Evolutionary conservation across 2,329 filamentous ascomycete species (phyloP), one percentile per base, ranked within the genome.

Genomic region (Hypocreales sp.): DNA sequence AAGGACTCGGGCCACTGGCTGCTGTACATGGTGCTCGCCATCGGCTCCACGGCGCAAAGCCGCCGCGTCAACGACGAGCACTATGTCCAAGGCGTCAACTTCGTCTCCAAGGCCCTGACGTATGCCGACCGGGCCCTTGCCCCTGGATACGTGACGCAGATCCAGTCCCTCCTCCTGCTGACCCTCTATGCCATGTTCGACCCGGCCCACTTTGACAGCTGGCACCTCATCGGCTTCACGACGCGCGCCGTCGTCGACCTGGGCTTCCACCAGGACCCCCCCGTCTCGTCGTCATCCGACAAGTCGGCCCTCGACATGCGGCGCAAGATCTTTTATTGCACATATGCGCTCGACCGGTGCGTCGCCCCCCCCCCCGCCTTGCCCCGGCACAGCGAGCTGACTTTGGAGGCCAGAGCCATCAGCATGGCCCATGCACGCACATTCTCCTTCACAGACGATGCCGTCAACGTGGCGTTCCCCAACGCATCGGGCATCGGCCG

Each of bases 371-470:
- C 18, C 10, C 7, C 18, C 18, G 7, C 10, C 18, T 20, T 20
- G 7, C 18, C 10, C 13, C n/a, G n/a, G n/a, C 19, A 14, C 4
- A 4, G 17, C n/a, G 22, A 7, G 12, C 15, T 8, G 18, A 13
- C 15, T 14, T 14, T 16, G 20, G 7, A 26, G 26, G 1, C 24
- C 36, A 84, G 83, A 44, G 75, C 81, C 8, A 86, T 92, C 24
- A 92, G 84, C 40, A 79, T 93, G 60, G 80, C 87, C 5, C 74
- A 92, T 38, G 80, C 80, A 8, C 67, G 83, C 19, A 77, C 84
- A 0, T 94, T 94, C 48, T 93, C 87, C 0, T 94, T 95, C 45
- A 87, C 83, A 0, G 87, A 95, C 45, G 82, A 87, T 30, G 79
- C 86, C 5, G 69, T 80, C 15, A 77, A 81, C 37, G 86, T 95